Evolutionary conservation across 257 asterid species (phyloP).

Genomic region (Gardenia jasminoides): DNA sequence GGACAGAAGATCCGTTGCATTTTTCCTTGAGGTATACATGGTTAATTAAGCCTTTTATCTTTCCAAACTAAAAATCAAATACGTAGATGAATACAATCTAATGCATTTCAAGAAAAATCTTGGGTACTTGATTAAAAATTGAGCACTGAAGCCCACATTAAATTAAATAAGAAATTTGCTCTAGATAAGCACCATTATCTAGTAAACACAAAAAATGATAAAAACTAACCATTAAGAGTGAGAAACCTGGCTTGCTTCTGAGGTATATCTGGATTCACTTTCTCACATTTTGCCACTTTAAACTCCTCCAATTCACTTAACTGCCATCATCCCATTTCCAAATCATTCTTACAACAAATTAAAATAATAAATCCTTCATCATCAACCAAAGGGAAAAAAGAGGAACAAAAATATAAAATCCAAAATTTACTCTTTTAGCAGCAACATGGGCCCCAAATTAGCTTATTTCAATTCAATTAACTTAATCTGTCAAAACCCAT

Average conservation of each 20-base stretch:
- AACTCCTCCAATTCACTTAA: constrained; percentile 71
- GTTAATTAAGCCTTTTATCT: no score
- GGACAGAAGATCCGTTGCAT: no score
- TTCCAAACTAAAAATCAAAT: no score
- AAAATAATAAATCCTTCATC: no score
- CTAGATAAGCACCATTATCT: not conserved
- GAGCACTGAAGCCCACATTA: not conserved
- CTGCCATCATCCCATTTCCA: constrained; percentile 33
- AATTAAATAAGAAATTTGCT: not conserved
- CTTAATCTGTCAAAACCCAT: no score
- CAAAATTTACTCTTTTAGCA: not conserved
- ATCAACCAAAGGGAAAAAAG: not conserved
- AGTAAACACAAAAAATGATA: no score
- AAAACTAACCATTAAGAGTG: constrained; percentile 68
- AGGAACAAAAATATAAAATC: not conserved
- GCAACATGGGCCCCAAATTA: no score
- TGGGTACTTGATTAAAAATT: not conserved
- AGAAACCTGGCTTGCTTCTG: constrained; percentile 92
- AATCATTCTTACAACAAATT: not conserved
- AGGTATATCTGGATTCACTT: constrained; percentile 93
- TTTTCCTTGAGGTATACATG: no score
- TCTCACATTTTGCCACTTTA: constrained; percentile 72
- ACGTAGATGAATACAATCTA: no score
- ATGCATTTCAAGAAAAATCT: no score
- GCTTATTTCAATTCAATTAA: no score